Evolutionary conservation across 768 basidiomycete species (phyloP).

Genomic region (Hericium coralloides): DNA sequence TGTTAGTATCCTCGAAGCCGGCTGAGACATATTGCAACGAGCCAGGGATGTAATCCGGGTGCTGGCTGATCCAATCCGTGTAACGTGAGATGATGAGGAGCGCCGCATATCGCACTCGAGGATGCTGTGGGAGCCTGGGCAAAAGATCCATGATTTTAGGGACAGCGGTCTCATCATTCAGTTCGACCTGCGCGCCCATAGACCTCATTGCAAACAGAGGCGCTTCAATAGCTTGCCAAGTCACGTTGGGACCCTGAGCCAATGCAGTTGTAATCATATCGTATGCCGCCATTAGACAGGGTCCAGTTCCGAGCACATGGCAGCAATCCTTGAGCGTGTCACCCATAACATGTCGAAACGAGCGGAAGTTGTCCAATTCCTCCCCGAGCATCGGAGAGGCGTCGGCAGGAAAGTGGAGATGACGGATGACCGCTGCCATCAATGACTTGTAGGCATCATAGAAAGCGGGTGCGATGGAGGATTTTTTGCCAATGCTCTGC

Average conservation of each 20-base stretch:
- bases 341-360: constrained; percentile 96
- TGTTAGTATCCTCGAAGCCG: constrained; percentile 77
- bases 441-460: constrained; percentile 76
- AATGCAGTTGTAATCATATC: constrained; percentile 73
- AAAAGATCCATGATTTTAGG: constrained; percentile 95
- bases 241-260: constrained; percentile 41
- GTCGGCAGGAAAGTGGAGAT: constrained; percentile 87
- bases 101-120: constrained; percentile 90
- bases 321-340: constrained; percentile 99
- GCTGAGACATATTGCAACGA: constrained; percentile 88
- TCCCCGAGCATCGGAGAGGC: constrained; percentile 55
- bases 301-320: constrained; percentile 80
- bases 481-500: constrained; percentile 75
- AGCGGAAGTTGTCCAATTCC: constrained; percentile 89
- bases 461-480: constrained; percentile 67
- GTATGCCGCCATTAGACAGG: constrained; percentile 74
- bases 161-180: constrained; percentile 73
- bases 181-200: constrained; percentile 92
- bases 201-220: constrained; percentile 96
- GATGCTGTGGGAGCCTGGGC: constrained; percentile 82
- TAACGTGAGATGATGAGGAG: constrained; percentile 92
- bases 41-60: constrained; percentile 77
- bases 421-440: constrained; percentile 78
- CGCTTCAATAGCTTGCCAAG: constrained; percentile 97
- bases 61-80: constrained; percentile 90